Conservation (phyloP, 306 rosid genomes). For the Malus fusca region DNA sequence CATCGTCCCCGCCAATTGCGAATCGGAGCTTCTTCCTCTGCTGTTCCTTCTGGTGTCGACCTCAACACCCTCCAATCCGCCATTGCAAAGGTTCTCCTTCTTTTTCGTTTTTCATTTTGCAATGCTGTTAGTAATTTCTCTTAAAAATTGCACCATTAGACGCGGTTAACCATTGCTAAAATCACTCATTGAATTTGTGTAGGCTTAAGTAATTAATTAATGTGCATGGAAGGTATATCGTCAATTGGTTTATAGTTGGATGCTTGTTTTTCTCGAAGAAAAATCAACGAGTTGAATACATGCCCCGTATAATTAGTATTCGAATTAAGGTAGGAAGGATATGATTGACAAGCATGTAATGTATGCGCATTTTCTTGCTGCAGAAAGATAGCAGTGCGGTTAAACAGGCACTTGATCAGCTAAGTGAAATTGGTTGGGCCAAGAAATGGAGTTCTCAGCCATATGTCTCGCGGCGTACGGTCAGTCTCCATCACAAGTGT, state of each 20-base stretch:
- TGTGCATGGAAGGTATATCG: not conserved
- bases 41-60: conserved; percentile 60
- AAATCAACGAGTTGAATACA: no score
- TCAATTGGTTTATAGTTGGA: not conserved
- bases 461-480: conserved; percentile 86
- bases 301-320: no score
- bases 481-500: conserved; percentile 61
- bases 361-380: conserved; percentile 1
- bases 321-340: no score
- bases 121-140: no score
- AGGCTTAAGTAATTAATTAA: no score
- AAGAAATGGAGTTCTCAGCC: conserved; percentile 99
- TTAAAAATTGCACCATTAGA: no score
- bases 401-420: conserved; percentile 75
- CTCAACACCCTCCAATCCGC: conserved; percentile 71
- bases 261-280: no score
- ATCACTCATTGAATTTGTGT: no score
- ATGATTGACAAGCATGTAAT: not conserved
- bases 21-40: conserved; percentile 53
- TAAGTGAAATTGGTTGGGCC: conserved; percentile 80
- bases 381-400: conserved; percentile 83
- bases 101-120: not conserved
- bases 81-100: conserved; percentile 54
- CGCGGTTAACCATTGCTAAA: no score
- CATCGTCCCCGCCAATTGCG: conserved; percentile 18